Conservation (phyloP, 805 yeast species). For the Teunomyces lycoperdinae region DNA sequence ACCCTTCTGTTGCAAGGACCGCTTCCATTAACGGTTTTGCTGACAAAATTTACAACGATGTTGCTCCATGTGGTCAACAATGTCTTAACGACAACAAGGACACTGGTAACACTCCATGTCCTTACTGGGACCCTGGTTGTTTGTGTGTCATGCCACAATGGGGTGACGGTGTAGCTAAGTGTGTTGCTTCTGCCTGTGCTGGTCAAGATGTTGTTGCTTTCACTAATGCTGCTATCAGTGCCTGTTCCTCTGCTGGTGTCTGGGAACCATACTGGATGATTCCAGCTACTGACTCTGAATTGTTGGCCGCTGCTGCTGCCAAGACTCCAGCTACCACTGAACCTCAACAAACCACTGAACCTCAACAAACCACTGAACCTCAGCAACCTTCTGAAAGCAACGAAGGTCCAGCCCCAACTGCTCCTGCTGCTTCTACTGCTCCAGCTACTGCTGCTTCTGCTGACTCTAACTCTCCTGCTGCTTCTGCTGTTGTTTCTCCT, state of each 20-base stretch:
- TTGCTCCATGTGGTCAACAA: conserved; percentile 41
- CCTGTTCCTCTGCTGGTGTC: conserved; percentile 36
- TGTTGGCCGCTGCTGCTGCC: conserved; percentile 24
- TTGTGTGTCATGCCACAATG: conserved; percentile 41
- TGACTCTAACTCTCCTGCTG: not conserved
- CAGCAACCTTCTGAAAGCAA: not conserved
- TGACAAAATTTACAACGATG: conserved; percentile 35
- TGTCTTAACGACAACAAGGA: conserved; percentile 34
- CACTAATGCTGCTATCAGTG: conserved; percentile 28
- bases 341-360: not conserved
- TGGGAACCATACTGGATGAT: conserved; percentile 33
- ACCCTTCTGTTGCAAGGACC: conserved; percentile 46
- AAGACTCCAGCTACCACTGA: conserved; percentile 10
- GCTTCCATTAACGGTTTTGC: conserved; percentile 49
- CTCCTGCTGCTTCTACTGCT: conserved; percentile 1
- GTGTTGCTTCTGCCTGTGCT: conserved; percentile 24
- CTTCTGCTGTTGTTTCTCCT: conserved; percentile 1
- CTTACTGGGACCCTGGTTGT: conserved; percentile 48
- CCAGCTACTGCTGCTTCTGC: not conserved
- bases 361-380: not conserved
- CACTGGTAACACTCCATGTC: conserved; percentile 36
- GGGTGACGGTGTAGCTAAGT: conserved; percentile 31
- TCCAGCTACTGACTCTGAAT: conserved; percentile 21
- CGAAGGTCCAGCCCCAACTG: conserved; percentile 3
- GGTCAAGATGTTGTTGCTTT: conserved; percentile 31